phyloP scores from a whole-genome alignment of 1,284 basidiomycete species.

The Malassezia japonica region DNA sequence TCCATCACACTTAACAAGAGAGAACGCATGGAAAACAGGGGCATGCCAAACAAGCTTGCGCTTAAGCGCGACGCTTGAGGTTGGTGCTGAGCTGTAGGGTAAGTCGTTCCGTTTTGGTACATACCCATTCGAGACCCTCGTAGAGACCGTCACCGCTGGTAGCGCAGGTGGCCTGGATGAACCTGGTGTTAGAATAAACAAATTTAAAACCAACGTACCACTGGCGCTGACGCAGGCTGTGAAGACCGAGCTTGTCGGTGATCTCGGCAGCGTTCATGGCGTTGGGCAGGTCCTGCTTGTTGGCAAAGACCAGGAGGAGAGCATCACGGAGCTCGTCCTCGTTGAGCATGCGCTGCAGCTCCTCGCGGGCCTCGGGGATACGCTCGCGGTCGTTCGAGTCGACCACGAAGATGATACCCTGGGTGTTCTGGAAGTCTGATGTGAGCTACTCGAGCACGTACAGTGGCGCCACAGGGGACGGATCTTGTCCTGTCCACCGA shows the following conservation, averaged over 20 bases:
- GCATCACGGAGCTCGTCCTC: constrained; percentile 99
- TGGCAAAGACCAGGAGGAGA: constrained; percentile 95
- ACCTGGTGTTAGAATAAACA: constrained; percentile 53
- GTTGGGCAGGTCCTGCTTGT: constrained; percentile 98
- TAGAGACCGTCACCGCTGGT: constrained; percentile 98
- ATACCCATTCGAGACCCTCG: constrained; percentile 61
- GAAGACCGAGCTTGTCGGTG: constrained; percentile 97
- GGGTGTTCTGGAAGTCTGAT: constrained; percentile 97
- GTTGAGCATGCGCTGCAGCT: constrained; percentile 98
- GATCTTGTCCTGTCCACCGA: constrained; percentile 63
- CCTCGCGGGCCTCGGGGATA: constrained; percentile 97
- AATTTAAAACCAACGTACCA: constrained; percentile 20
- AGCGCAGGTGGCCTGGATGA: constrained; percentile 98
- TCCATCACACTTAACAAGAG: too few relatives aligned
- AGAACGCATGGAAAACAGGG: too few relatives aligned
- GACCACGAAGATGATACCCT: constrained; percentile 99
- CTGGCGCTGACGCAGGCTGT: constrained; percentile 80
- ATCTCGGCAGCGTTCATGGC: constrained; percentile 99
- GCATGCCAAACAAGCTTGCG: too few relatives aligned
- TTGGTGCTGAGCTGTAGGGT: constrained; percentile 60
- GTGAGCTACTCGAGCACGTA: constrained; percentile 51
- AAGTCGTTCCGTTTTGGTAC: constrained; percentile 14
- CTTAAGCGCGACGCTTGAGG: constrained; percentile 68
- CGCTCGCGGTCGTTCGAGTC: constrained; percentile 99
- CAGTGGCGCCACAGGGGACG: constrained; percentile 99